Base-by-base conservation (phyloP, 2,329 filamentous ascomycete species). In the Tympanopsis confertula region DNA sequence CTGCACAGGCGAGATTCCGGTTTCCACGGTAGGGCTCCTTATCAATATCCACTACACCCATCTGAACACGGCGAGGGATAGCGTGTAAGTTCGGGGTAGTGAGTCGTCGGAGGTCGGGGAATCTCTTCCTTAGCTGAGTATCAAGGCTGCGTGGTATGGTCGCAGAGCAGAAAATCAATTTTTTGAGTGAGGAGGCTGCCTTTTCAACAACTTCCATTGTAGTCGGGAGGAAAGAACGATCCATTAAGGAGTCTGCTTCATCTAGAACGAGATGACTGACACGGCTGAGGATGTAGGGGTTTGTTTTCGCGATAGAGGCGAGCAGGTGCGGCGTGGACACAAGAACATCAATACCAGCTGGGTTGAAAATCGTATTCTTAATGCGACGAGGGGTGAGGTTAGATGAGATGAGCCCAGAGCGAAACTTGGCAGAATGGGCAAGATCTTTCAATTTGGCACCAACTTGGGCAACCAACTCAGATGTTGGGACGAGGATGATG, bases 71-170 rank as follows among this genome's bases (percentile, higher is more conserved):
- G 30, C 91, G 81, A 3, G 91, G 91, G 47, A 98, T 94, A 41
- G 91, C 87, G 59, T 98, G 91, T 1, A 98, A 71, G 52, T 96
- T 95, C 0, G 91, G 91, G 0, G 91, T 98, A 1, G 89, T 89
- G 44, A 98, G 78, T 42, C 91, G 82, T 35, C 70, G 66, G 62
- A 94, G 86, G 47, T 84, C 70, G 0, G 91, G 89, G 57, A 88
- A 95, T 44, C 80, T 79, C 43, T 77, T 74, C 38, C 76, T 74
- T n/a, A 98, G 71, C 56, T 83, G 86, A 46, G 74, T 80, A 63
- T 98, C 91, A 14, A 98, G 73, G 47, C 84, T 85, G 45, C 82
- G 77, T 2, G 93, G 91, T 43, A 98, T 96, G 4, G 91, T 98
- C 37, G 91, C 91, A 3, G 89, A 96, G 66, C 91, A 98, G 45